These are phyloP conservation scores for Colletotrichum euphorbiae DNA, from an alignment of 2,329 filamentous ascomycete species.

Conservation along the genomic window DNA sequence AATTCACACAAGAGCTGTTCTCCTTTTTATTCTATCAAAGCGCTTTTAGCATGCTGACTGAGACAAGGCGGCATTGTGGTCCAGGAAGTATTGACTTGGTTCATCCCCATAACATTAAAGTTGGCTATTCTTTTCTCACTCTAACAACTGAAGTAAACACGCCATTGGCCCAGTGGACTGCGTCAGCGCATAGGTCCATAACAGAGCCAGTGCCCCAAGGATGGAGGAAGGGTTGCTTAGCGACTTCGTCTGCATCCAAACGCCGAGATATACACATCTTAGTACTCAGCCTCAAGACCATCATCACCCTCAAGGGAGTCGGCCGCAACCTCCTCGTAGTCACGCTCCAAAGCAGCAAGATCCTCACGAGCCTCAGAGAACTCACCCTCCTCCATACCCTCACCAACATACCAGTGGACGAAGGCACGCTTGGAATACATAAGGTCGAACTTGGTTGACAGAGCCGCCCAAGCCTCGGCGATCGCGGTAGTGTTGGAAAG, in stretches of 20 bases:
- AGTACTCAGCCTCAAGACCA: slow-evolving; percentile 91
- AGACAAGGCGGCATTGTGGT: not conserved
- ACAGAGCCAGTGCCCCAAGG: slow-evolving; percentile 19
- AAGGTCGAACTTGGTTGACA: slow-evolving; percentile 98
- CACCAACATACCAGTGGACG: slow-evolving; percentile 99
- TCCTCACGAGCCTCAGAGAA: slow-evolving; percentile 99
- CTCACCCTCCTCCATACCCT: slow-evolving; percentile 99
- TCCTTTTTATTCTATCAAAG: not conserved
- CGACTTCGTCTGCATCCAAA: slow-evolving; percentile 37
- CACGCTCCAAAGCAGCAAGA: slow-evolving; percentile 95
- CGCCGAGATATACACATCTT: slow-evolving; percentile 51
- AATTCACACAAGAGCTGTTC: not conserved
- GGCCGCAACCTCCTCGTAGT: slow-evolving; percentile 98
- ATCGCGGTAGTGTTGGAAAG: slow-evolving; percentile 99
- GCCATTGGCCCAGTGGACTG: slow-evolving; percentile 24
- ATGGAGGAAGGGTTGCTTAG: slow-evolving; percentile 22
- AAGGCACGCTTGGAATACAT: slow-evolving; percentile 99
- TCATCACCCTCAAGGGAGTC: slow-evolving; percentile 92
- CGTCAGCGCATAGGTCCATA: slow-evolving; percentile 21
- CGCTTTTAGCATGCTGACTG: not conserved
- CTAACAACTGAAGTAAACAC: slow-evolving; percentile 40
- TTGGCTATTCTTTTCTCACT: slow-evolving; percentile 39
- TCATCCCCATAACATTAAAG: slow-evolving; percentile 38
- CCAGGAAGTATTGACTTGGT: not conserved
- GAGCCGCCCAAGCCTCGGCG: slow-evolving; percentile 95